Evolutionary conservation across 179 eudicot genomes (phyloP).

Genomic region (Camellia oleifera): DNA sequence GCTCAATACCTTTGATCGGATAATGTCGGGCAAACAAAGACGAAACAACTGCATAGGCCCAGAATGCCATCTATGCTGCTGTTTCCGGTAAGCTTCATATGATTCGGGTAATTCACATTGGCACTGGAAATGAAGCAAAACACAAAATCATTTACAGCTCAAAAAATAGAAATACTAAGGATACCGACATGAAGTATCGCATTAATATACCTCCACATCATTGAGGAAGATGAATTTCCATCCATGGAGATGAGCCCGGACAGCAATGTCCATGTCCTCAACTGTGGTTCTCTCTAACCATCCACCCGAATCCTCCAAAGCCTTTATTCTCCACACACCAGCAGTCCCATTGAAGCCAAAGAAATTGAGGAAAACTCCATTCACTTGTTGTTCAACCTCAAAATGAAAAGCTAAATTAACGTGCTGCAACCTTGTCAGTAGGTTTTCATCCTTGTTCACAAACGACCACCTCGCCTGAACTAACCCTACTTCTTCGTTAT

Average conservation of each 20-base stretch:
- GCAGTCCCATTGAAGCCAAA: conserved; percentile 99
- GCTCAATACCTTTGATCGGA: conserved; percentile 43
- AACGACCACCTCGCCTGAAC: conserved; percentile 98
- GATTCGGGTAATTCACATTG: conserved; percentile 65
- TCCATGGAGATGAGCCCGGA: conserved; percentile 93
- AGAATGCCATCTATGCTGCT: conserved; percentile 66
- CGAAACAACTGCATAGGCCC: conserved; percentile 69
- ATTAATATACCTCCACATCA: conserved; percentile 67
- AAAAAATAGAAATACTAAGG: neutral
- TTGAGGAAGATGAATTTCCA: conserved; percentile 93
- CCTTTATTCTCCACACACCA: conserved; percentile 97
- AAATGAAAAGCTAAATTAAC: conserved; percentile 91
- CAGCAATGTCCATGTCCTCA: conserved; percentile 99
- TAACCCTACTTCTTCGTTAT: conserved; percentile 76
- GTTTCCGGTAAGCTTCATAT: conserved; percentile 61
- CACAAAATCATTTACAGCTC: neutral
- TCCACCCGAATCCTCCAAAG: conserved; percentile 94
- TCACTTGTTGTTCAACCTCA: conserved; percentile 98
- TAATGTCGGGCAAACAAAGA: conserved; percentile 48
- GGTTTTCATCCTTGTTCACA: conserved; percentile 88
- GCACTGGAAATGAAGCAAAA: conserved; percentile 30
- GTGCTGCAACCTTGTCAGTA: conserved; percentile 81
- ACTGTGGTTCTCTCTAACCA: conserved; percentile 99
- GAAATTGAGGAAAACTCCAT: conserved; percentile 86
- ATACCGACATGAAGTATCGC: no score